phyloP scores from a whole-genome alignment of 306 rosid genomes.

The Fragaria ananassa region DNA sequence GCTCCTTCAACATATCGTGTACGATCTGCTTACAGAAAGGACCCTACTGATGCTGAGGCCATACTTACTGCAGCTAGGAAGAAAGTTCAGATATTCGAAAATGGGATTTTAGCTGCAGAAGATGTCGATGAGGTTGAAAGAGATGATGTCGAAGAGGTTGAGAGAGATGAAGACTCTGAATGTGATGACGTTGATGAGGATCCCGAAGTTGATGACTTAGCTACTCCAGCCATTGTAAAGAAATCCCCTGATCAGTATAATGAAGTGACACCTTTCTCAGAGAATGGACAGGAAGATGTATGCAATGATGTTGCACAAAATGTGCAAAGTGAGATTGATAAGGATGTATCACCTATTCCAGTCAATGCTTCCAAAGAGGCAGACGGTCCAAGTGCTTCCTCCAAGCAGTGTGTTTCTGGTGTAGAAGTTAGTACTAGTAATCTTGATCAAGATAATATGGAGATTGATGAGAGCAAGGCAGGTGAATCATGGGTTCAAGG shows the following conservation, averaged over 20 bases:
- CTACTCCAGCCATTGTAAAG: constrained; percentile 50
- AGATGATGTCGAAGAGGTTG: constrained; percentile 80
- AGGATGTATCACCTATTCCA: constrained; percentile 46
- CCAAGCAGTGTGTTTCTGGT: constrained; percentile 35
- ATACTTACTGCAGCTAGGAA: constrained; percentile 91
- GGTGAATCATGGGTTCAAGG: constrained; percentile 99
- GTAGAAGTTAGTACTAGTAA: constrained; percentile 37
- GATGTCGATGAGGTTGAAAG: constrained; percentile 89
- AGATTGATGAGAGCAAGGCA: constrained; percentile 91
- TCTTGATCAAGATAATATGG: constrained; percentile 74
- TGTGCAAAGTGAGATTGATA: constrained; percentile 52
- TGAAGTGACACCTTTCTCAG: constrained; percentile 42
- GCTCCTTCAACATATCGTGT: constrained; percentile 99
- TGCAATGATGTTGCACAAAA: constrained; percentile 35
- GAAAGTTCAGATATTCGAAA: constrained; percentile 92
- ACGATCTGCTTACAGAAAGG: constrained; percentile 82
- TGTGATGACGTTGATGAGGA: constrained; percentile 97
- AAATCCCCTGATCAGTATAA: constrained; percentile 44
- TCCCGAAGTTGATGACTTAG: constrained; percentile 82
- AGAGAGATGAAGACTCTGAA: constrained; percentile 90
- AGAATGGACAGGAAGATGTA: constrained; percentile 53
- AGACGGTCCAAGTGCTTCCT: constrained; percentile 37
- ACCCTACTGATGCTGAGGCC: constrained; percentile 85
- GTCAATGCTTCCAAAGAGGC: constrained; percentile 54
- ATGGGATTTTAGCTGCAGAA: constrained; percentile 81